phyloP scores from a whole-genome alignment of 2,329 filamentous ascomycete genomes.

The Coniochaeta sp. region DNA sequence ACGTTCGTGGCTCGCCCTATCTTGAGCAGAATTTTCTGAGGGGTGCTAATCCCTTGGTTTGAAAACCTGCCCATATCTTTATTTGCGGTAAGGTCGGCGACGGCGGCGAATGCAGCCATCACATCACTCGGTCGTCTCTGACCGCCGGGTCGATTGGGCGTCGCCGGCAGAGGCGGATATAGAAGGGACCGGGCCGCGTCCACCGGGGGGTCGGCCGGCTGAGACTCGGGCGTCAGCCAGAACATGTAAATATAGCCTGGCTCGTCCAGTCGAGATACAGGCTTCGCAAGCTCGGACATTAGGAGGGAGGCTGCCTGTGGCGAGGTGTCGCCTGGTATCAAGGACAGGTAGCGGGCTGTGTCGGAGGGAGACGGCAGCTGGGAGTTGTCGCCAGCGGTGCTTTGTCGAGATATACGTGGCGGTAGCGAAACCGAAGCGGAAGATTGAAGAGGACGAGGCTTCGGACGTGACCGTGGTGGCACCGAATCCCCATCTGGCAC shows the following conservation, averaged over 20 bases:
- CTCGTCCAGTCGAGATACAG: constrained; percentile 68
- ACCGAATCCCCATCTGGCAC: too few species aligned
- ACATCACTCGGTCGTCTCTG: constrained; percentile 47
- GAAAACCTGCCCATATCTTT: constrained; percentile 16
- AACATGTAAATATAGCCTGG: constrained; percentile 98
- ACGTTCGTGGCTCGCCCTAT: constrained; percentile 72
- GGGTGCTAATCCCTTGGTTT: constrained; percentile 17
- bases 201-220: constrained; percentile 43
- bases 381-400: not conserved
- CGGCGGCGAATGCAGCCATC: constrained; percentile 39
- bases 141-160: constrained; percentile 21
- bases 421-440: constrained; percentile 4
- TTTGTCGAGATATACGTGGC: not conserved
- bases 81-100: constrained; percentile 11
- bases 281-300: constrained; percentile 67
- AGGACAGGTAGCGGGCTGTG: constrained; percentile 45
- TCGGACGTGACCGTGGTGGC: constrained; percentile 32
- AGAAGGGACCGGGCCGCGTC: constrained; percentile 55
- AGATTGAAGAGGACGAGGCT: constrained; percentile 37
- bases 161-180: constrained; percentile 34
- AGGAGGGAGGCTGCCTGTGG: constrained; percentile 63
- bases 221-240: constrained; percentile 72
- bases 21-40: constrained; percentile 60
- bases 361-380: constrained; percentile 19
- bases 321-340: constrained; percentile 62